Percentiles rank a stretch among this genome's conserved stretches.
phyloP scores from a whole-genome alignment of 805 yeast species.

The Cyberlindnera nakhonratchasimensis region DNA sequence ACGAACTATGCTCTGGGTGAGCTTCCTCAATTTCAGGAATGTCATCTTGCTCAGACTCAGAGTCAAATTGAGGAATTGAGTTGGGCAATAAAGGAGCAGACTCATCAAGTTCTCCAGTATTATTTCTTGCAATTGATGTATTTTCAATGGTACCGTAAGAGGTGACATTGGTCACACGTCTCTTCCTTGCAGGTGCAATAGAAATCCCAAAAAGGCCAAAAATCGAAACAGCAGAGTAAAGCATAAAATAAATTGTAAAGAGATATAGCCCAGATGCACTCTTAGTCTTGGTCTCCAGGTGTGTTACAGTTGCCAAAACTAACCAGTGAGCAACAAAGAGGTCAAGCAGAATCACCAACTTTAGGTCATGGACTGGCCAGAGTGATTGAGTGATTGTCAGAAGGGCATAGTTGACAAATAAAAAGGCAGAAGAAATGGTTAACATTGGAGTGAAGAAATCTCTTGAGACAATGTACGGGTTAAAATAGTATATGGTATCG shows the following conservation, averaged over 20 bases:
- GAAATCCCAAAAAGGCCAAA: conserved; percentile 46
- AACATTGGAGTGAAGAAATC: conserved; percentile 48
- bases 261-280: conserved; percentile 46
- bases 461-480: conserved; percentile 51
- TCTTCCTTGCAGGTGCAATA: conserved; percentile 29
- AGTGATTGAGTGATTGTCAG: conserved; percentile 39
- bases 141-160: conserved; percentile 17
- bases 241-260: conserved; percentile 42
- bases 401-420: conserved; percentile 53
- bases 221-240: conserved; percentile 45
- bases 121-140: not conserved
- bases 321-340: conserved; percentile 57
- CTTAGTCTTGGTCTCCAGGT: conserved; percentile 43
- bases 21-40: conserved; percentile 10
- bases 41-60: conserved; percentile 14
- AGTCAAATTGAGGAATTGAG: conserved; percentile 16
- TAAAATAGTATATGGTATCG: conserved; percentile 38
- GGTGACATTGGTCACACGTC: not conserved
- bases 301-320: conserved; percentile 46
- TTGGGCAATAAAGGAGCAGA: conserved; percentile 35
- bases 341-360: conserved; percentile 54
- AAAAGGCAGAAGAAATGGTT: conserved; percentile 43
- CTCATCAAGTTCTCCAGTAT: conserved; percentile 18
- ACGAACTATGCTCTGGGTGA: conserved; percentile 33
- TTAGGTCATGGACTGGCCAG: conserved; percentile 54